Conservation (phyloP, 2,329 filamentous ascomycete genomes). For the Chalaropsis thielavioides region DNA sequence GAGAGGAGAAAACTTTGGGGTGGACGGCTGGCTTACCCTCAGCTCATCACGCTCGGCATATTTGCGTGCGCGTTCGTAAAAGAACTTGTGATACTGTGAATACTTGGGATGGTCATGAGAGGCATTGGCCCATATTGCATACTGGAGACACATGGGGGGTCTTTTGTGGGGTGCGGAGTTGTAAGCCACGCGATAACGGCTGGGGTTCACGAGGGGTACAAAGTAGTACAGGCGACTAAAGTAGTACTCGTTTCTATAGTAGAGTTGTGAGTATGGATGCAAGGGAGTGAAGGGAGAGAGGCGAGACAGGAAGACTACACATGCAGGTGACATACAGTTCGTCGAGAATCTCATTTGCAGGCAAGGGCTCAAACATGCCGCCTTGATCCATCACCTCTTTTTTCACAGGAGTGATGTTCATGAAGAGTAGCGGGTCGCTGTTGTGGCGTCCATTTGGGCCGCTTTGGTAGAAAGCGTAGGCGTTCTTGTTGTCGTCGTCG, state of each 20-base stretch:
- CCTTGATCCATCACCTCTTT: conserved; percentile 56
- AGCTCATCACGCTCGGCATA: conserved; percentile 77
- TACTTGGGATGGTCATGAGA: conserved; percentile 61
- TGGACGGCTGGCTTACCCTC: conserved; percentile 35
- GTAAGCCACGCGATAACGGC: conserved; percentile 60
- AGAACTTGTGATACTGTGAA: conserved; percentile 53
- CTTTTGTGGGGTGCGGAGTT: conserved; percentile 57
- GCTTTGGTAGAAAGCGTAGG: neutral
- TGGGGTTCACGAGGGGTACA: conserved; percentile 63
- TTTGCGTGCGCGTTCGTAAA: conserved; percentile 68
- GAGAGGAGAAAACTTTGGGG: no score
- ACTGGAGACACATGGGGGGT: conserved; percentile 69
- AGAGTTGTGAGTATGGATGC: neutral
- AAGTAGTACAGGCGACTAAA: conserved; percentile 61
- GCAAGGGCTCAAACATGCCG: conserved; percentile 68
- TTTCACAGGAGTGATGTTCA: neutral
- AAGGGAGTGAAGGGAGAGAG: neutral
- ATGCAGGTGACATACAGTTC: conserved; percentile 47
- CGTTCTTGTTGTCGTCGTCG: conserved; percentile 19
- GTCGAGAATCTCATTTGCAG: conserved; percentile 64
- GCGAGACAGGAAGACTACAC: neutral
- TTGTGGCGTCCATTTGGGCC: neutral
- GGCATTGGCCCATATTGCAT: conserved; percentile 76
- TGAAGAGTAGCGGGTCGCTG: neutral
- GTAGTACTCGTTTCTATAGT: conserved; percentile 51